Conservation (phyloP, 371 early-diverging fungal genomes). For the Circinella minor region DNA sequence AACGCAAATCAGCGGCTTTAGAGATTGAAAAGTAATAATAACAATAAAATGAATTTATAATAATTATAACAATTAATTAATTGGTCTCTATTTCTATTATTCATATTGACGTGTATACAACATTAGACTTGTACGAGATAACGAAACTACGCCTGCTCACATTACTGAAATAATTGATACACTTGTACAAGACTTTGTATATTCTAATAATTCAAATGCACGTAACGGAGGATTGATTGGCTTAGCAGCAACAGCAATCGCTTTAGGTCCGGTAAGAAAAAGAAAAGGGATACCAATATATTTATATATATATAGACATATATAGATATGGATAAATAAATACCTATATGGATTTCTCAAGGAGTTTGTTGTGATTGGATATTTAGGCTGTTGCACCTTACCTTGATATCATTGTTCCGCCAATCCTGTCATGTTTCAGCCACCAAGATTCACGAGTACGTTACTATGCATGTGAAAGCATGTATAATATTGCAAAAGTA, state of each 20-base stretch:
- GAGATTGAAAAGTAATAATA: slow-evolving; percentile 76
- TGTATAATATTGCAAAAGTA: slow-evolving; percentile 96
- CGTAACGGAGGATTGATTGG: slow-evolving; percentile 93
- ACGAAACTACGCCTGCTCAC: slow-evolving; percentile 54
- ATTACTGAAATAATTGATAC: slow-evolving; percentile 70
- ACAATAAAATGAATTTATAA: not conserved
- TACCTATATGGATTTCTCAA: too few species aligned
- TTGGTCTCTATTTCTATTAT: not conserved
- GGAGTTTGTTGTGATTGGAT: too few species aligned
- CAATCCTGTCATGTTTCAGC: slow-evolving; percentile 83
- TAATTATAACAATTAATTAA: too few species aligned
- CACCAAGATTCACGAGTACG: slow-evolving; percentile 90
- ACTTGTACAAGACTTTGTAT: slow-evolving; percentile 82
- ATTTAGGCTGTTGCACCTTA: slow-evolving; percentile 65
- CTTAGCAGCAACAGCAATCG: slow-evolving; percentile 86
- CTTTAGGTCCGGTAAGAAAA: slow-evolving; percentile 72
- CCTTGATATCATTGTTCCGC: slow-evolving; percentile 83
- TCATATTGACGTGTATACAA: not conserved
- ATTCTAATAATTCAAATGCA: slow-evolving; percentile 77
- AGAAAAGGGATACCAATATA: too few species aligned
- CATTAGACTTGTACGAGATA: slow-evolving; percentile 66
- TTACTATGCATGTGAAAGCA: slow-evolving; percentile 93
- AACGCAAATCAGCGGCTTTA: slow-evolving; percentile 85
- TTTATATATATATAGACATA: too few species aligned
- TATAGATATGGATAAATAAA: too few species aligned